phyloP scores from a whole-genome alignment of 805 yeast species.

The Trichomonascus vanleenenianus region DNA sequence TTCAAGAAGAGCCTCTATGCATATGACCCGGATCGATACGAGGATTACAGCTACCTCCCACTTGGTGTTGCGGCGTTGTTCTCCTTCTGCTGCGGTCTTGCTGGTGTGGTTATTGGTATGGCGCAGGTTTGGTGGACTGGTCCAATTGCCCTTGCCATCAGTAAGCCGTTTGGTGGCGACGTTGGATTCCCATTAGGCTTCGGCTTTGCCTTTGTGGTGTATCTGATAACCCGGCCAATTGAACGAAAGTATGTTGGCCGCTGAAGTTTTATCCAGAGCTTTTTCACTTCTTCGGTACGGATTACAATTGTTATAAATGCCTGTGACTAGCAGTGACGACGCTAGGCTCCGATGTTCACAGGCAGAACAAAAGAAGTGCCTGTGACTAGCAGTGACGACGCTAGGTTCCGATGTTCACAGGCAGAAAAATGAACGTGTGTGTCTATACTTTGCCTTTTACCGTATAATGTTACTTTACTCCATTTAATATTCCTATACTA shows the following conservation, averaged over 20 bases:
- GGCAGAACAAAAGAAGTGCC: no score
- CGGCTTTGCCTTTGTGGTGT: conserved; percentile 58
- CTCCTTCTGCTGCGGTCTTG: conserved; percentile 76
- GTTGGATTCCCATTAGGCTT: conserved; percentile 76
- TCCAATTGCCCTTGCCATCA: conserved; percentile 53
- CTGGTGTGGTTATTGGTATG: conserved; percentile 86
- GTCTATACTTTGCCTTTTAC: no score
- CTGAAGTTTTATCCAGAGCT: no score
- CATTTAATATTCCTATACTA: no score
- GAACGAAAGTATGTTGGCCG: conserved; percentile 55
- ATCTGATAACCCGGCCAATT: conserved; percentile 48
- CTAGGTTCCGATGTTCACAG: no score
- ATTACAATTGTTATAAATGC: no score
- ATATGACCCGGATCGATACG: conserved; percentile 58
- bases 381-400: no score
- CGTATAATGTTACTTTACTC: no score
- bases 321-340: no score
- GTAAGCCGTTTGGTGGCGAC: conserved; percentile 63
- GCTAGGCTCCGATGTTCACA: no score
- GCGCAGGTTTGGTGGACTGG: conserved; percentile 79
- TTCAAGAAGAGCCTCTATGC: conserved; percentile 48
- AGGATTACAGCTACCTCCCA: conserved; percentile 53
- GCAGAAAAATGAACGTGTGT: no score
- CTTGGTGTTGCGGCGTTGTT: conserved; percentile 72
- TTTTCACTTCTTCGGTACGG: no score